These are phyloP conservation scores for Anisogramma anomala DNA, from an alignment of 2,329 filamentous ascomycete genomes.

Conservation along the genomic window DNA sequence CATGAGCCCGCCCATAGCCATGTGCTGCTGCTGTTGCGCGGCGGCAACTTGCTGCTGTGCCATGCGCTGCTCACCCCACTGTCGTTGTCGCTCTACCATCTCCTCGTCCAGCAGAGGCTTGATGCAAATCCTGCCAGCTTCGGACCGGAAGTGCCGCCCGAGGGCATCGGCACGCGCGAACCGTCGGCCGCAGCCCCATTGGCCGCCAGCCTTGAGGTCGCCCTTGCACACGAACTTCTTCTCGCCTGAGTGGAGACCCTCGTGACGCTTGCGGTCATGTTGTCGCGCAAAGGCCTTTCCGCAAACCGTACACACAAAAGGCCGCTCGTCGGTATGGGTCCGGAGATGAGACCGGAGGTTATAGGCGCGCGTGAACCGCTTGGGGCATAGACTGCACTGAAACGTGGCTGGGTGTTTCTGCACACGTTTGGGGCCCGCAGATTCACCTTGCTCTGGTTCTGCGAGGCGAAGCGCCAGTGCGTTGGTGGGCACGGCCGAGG, in stretches of 20 bases:
- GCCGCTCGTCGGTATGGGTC: conserved; percentile 93
- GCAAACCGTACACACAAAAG: conserved; percentile 94
- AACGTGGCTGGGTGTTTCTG: conserved; percentile 98
- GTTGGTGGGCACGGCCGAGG: conserved; percentile 50
- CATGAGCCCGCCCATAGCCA: conserved; percentile 43
- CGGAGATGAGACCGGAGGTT: conserved; percentile 90
- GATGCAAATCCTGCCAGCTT: conserved; percentile 92
- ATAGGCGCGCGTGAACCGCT: conserved; percentile 92
- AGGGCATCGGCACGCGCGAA: conserved; percentile 94
- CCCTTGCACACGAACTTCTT: conserved; percentile 98
- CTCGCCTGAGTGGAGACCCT: conserved; percentile 89
- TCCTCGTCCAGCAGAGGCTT: conserved; percentile 96
- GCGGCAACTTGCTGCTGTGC: conserved; percentile 32
- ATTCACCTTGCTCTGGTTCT: conserved; percentile 71
- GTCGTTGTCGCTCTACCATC: conserved; percentile 65
- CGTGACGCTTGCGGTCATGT: conserved; percentile 93
- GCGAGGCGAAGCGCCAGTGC: conserved; percentile 79
- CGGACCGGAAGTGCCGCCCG: conserved; percentile 86
- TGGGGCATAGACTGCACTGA: conserved; percentile 85
- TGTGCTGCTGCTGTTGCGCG: conserved; percentile 39
- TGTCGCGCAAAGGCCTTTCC: conserved; percentile 95
- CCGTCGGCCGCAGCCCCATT: conserved; percentile 86
- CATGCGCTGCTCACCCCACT: conserved; percentile 62
- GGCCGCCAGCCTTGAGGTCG: conserved; percentile 66
- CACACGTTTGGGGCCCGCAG: conserved; percentile 58